These are phyloP conservation scores for Claviceps sp. DNA, from an alignment of 2,329 filamentous ascomycete species.

Conservation along the genomic window DNA sequence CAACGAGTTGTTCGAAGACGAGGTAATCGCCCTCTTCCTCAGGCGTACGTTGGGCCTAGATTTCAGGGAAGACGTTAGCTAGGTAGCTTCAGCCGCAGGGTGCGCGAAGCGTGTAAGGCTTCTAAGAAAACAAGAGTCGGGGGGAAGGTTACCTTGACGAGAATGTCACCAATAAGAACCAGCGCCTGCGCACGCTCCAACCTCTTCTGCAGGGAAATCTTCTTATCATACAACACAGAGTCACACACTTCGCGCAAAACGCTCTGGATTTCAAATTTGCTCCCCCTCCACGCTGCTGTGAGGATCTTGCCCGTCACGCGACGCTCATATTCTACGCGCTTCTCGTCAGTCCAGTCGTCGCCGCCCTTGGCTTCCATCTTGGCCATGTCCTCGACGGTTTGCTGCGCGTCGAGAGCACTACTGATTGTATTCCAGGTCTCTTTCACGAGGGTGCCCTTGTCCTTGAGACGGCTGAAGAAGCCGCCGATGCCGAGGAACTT, in stretches of 20 bases:
- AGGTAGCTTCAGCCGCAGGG: too few species aligned
- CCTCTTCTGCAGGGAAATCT: conserved; percentile 69
- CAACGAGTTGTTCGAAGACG: conserved; percentile 95
- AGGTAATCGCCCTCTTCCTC: conserved; percentile 98
- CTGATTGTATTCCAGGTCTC: conserved; percentile 98
- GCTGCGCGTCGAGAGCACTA: conserved; percentile 90
- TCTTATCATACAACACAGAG: conserved; percentile 64
- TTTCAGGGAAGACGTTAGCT: not conserved
- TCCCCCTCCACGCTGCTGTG: conserved; percentile 88
- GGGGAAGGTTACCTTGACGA: conserved; percentile 55
- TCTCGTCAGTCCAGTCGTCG: conserved; percentile 97
- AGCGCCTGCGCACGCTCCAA: conserved; percentile 84
- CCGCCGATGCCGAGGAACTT: conserved; percentile 94
- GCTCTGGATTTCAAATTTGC: conserved; percentile 95
- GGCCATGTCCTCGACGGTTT: conserved; percentile 98
- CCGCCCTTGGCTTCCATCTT: conserved; percentile 88
- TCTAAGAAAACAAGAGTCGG: not conserved
- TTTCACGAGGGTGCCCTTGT: conserved; percentile 93
- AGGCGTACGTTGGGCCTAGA: conserved; percentile 69
- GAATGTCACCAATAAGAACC: conserved; percentile 78
- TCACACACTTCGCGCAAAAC: conserved; percentile 93
- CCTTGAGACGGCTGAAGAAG: conserved; percentile 86
- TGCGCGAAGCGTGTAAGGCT: too few species aligned
- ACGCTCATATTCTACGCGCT: conserved; percentile 88
- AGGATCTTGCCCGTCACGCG: conserved; percentile 96